Percentiles rank a stretch among this genome's conserved stretches.
phyloP scores from a whole-genome alignment of 2,329 filamentous ascomycete species.

The Venturia effusa region DNA sequence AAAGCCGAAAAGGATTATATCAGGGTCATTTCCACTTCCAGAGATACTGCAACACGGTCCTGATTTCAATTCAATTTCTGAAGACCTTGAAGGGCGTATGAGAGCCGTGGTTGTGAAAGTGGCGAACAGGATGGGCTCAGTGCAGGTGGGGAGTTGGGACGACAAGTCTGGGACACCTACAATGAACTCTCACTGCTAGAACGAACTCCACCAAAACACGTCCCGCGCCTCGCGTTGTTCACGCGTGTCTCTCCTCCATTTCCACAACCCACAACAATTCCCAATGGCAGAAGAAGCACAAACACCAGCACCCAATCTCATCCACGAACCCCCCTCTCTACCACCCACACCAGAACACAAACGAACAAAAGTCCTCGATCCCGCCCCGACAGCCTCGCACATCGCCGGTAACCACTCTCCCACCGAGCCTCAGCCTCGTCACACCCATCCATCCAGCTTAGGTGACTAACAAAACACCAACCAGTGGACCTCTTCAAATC shows the following conservation, averaged over 20 bases:
- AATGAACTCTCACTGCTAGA: neutral
- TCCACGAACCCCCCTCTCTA: slow-evolving; percentile 16
- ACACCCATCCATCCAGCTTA: too few relatives aligned
- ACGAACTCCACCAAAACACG: neutral
- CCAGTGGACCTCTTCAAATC: slow-evolving; percentile 1
- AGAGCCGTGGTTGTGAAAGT: too few relatives aligned
- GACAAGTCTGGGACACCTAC: too few relatives aligned
- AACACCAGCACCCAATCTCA: slow-evolving; percentile 10
- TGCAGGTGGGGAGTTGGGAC: too few relatives aligned
- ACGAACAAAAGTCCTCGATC: slow-evolving; percentile 56
- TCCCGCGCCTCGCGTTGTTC: neutral
- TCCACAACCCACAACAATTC: neutral
- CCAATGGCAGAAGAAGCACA: slow-evolving; percentile 8
- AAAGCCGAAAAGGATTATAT: too few relatives aligned
- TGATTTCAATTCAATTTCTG: too few relatives aligned
- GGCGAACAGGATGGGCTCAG: too few relatives aligned
- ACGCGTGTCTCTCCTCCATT: too few relatives aligned
- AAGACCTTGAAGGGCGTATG: too few relatives aligned
- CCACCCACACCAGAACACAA: slow-evolving; percentile 63
- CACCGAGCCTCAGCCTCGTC: neutral
- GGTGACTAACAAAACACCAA: neutral
- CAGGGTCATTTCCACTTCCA: too few relatives aligned
- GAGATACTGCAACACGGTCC: too few relatives aligned
- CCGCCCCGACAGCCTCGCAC: slow-evolving; percentile 22
- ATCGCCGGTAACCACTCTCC: slow-evolving; percentile 13